Percentiles rank a stretch among this genome's conserved stretches.
Conservation (phyloP, 352 stramenopile genomes). For the Poterioochromonas sp. region DNA sequence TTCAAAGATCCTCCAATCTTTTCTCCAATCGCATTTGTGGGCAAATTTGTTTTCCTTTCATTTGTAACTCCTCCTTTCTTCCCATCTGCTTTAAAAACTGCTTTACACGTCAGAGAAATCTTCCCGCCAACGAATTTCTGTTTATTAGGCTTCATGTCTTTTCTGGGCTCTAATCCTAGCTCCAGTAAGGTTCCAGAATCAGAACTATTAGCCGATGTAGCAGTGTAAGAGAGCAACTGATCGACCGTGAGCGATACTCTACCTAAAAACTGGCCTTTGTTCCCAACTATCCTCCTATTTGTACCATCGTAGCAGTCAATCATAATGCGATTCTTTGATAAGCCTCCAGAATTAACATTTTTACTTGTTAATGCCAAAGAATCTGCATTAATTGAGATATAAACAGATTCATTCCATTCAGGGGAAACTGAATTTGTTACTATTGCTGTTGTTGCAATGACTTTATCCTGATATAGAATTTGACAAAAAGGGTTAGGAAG, state of each 20-base stretch:
- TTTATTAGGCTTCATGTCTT: slow-evolving; percentile 15
- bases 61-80: too few species aligned
- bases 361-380: not conserved
- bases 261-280: slow-evolving; percentile 13
- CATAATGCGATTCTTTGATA: not conserved
- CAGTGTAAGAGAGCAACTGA: not conserved
- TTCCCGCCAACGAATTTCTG: slow-evolving; percentile 1
- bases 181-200: not conserved
- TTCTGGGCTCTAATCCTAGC: not conserved
- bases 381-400: not conserved
- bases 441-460: not conserved
- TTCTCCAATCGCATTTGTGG: not conserved
- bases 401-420: not conserved
- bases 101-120: too few species aligned
- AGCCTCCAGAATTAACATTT: not conserved
- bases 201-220: too few species aligned
- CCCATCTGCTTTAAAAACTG: too few species aligned
- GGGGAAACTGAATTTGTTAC: not conserved
- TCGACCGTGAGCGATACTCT: not conserved
- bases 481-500: not conserved
- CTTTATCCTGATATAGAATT: not conserved
- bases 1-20: not conserved
- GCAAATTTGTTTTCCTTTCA: not conserved
- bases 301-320: slow-evolving; percentile 6
- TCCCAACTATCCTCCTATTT: not conserved